Base-by-base conservation (phyloP, 257 asterid species). In the Rhazya stricta region DNA sequence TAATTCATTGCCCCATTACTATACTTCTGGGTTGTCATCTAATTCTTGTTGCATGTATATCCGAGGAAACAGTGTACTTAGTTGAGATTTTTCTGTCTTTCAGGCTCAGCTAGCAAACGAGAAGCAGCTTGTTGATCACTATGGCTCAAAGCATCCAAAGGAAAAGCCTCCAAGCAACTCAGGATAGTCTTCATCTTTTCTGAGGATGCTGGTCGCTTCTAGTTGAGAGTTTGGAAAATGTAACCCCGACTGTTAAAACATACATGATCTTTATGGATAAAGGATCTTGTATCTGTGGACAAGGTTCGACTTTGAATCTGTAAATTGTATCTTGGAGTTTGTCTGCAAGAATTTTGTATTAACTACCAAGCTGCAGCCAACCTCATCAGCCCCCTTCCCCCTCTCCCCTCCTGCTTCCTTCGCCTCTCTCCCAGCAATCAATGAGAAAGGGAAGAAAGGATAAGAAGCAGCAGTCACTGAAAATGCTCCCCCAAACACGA, bases 61-160 rank as follows among this genome's bases (percentile, higher is more conserved):
- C 15, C 29, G 8, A 1, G 58, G 25, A 51, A 30, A 27, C 56
- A 32, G 63, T 50, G 50, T 30, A 42, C 69, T 69, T 25, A 46
- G 45, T 68, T 23, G 23, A 23, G 41, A 39, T 71, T 70, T 75
- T 25, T 42, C 66, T 56, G 72, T 67, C 50, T 86, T 80, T 51
- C 90, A 94, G 97, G 85, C 72, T 74, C 96, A 89, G 83, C 86
- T 93, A 66, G 98, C 98, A 63, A 94, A 94, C 74, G 87, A 90
- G 23, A 94, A 94, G 67, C 98, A 94, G 83, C 95, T 92, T 32
- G 75, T 81, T 6, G 97, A 92, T 85, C 98, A 94, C 80, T 94
- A 89, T 48, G 85, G 86, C 75, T 94, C 98, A 57, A 94, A 94
- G 86, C 97, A 92, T 82, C 97, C 98, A 11, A 94, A 94, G 82